These are phyloP conservation scores for Linderniella brevidens DNA, from an alignment of 257 asterid genomes.

Conservation along the genomic window DNA sequence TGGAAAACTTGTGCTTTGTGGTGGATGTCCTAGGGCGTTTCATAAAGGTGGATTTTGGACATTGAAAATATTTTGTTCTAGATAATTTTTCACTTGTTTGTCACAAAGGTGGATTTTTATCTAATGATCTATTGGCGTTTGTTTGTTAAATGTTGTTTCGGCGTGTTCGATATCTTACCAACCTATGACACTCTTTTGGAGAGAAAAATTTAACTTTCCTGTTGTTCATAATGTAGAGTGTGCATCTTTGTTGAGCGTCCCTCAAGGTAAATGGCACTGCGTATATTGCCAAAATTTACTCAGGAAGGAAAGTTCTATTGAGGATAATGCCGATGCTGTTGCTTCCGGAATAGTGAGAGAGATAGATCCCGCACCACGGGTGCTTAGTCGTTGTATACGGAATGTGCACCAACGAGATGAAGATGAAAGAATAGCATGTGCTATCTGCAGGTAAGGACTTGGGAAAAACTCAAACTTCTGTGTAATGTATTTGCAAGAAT, in stretches of 20 bases:
- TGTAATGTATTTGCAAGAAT: constrained; percentile 2
- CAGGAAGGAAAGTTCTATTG: constrained; percentile 66
- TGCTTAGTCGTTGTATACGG: constrained; percentile 79
- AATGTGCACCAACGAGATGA: constrained; percentile 75
- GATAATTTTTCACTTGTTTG: too few relatives aligned
- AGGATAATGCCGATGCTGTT: constrained; percentile 69
- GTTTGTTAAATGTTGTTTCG: too few relatives aligned
- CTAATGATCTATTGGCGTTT: too few relatives aligned
- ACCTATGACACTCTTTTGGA: neutral
- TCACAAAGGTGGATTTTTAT: too few relatives aligned
- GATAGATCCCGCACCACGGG: constrained; percentile 60
- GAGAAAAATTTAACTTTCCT: constrained; percentile 5
- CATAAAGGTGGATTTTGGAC: constrained; percentile 67
- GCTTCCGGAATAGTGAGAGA: constrained; percentile 89
- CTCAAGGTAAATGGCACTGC: constrained; percentile 94
- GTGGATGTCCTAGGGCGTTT: constrained; percentile 99
- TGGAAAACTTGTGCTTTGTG: constrained; percentile 94
- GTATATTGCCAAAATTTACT: constrained; percentile 86
- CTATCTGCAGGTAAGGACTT: constrained; percentile 77
- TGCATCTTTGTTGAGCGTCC: constrained; percentile 60
- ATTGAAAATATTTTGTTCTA: neutral
- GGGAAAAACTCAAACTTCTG: neutral
- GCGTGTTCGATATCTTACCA: too few relatives aligned
- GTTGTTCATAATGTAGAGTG: constrained; percentile 47
- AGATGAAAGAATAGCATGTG: constrained; percentile 89